Conservation (phyloP, 331 rosid species). For the Malus hybrid region DNA sequence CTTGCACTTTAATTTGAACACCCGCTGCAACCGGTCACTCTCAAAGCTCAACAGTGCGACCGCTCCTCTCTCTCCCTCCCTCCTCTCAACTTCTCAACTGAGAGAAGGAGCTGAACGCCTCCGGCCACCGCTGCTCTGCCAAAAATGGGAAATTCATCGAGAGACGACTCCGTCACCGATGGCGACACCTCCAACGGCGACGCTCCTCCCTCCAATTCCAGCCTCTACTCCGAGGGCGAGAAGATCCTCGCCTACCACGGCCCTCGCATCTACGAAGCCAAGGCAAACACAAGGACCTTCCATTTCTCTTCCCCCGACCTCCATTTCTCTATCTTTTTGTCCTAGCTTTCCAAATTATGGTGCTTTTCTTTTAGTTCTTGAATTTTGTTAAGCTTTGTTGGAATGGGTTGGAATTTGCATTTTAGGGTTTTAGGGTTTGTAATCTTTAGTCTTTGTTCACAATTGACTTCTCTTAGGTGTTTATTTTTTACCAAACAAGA, state of each 20-base stretch:
- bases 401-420: background rate
- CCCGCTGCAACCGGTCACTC: background rate
- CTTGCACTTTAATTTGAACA: background rate
- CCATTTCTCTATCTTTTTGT: background rate
- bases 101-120: background rate
- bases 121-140: background rate
- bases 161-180: conserved; percentile 53
- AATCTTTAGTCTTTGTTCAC: background rate
- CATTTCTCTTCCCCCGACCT: background rate
- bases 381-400: background rate
- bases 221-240: conserved; percentile 60
- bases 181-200: conserved; percentile 70
- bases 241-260: conserved; percentile 87
- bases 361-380: background rate
- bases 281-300: conserved; percentile 30
- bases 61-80: background rate
- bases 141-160: conserved; percentile 67
- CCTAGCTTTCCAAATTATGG: background rate
- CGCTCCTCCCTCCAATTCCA: conserved; percentile 42
- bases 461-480: background rate
- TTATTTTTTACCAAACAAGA: background rate
- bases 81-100: background rate
- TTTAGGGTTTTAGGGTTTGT: conserved; percentile 5
- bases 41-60: background rate
- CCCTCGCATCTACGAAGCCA: conserved; percentile 92